Evolutionary conservation across 768 basidiomycete genomes (phyloP).

Genomic region (Tephrocybe sp.): DNA sequence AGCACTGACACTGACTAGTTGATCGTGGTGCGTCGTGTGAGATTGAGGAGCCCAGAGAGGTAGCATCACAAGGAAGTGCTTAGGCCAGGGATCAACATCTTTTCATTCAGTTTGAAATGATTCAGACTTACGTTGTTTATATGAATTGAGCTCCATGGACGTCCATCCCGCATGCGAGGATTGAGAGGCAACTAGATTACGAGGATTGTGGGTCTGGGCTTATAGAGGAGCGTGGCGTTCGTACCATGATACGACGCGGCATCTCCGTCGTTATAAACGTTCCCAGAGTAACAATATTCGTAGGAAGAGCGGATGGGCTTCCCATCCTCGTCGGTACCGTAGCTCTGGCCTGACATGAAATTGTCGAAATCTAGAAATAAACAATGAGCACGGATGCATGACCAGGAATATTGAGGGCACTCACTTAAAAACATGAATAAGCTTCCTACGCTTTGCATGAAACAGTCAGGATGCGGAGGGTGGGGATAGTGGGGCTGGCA

Average conservation of each 20-base stretch:
- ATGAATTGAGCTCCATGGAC: neutral
- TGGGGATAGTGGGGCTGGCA: neutral
- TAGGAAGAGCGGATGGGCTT: constrained; percentile 3
- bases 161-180: constrained; percentile 3
- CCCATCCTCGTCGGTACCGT: constrained; percentile 4
- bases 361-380: constrained; percentile 8
- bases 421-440: constrained; percentile 6
- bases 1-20: constrained; percentile 3
- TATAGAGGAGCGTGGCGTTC: neutral
- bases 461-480: constrained; percentile 1
- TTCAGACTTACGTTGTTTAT: constrained; percentile 6
- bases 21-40: neutral
- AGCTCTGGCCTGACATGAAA: constrained; percentile 11
- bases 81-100: neutral
- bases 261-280: neutral
- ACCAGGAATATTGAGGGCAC: neutral
- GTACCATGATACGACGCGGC: neutral
- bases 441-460: constrained; percentile 11
- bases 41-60: neutral
- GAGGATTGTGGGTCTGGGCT: neutral
- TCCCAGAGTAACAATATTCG: neutral
- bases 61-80: constrained; percentile 4
- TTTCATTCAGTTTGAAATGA: neutral
- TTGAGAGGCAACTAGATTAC: neutral
- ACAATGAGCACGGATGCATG: neutral